These are phyloP conservation scores for Paraurostyla sp. DNA, from an alignment of 73 alveolate genomes.

Conservation along the genomic window DNA sequence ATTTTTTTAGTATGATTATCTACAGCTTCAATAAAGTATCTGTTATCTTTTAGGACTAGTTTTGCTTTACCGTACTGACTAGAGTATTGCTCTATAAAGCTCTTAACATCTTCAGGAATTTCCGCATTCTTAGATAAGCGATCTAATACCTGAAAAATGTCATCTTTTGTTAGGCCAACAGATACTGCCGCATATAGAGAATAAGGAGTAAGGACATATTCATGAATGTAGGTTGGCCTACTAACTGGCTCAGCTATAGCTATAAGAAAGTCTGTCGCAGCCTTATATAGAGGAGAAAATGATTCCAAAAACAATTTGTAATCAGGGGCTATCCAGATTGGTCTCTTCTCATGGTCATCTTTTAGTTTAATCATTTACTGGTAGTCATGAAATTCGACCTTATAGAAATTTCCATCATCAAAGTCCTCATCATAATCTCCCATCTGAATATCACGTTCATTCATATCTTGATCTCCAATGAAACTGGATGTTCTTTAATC, in stretches of 20 bases:
- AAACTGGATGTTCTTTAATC: constrained; percentile 12
- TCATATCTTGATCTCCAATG: not conserved
- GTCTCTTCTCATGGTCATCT: constrained; percentile 72
- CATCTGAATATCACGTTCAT: not conserved
- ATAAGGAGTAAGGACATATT: constrained; percentile 84
- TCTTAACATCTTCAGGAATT: constrained; percentile 80
- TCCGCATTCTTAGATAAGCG: constrained; percentile 77
- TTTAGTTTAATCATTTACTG: constrained; percentile 53
- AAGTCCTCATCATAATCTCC: constrained; percentile 8
- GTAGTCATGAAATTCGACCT: not conserved
- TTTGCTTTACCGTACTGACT: constrained; percentile 91
- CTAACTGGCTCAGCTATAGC: constrained; percentile 98
- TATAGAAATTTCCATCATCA: constrained; percentile 3
- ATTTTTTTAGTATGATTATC: constrained; percentile 54
- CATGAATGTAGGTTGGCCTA: constrained; percentile 95
- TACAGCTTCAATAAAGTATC: constrained; percentile 85
- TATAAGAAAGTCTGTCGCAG: constrained; percentile 94
- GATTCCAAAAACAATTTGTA: constrained; percentile 86
- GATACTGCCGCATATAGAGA: constrained; percentile 96
- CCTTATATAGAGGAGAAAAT: constrained; percentile 82
- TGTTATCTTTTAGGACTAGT: constrained; percentile 84
- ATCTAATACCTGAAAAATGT: constrained; percentile 83
- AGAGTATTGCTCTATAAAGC: constrained; percentile 87
- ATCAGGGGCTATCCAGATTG: constrained; percentile 81
- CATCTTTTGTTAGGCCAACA: constrained; percentile 87